These are phyloP conservation scores for Aureobasidium sp. DNA, from an alignment of 2,329 filamentous ascomycete genomes.

Conservation along the genomic window DNA sequence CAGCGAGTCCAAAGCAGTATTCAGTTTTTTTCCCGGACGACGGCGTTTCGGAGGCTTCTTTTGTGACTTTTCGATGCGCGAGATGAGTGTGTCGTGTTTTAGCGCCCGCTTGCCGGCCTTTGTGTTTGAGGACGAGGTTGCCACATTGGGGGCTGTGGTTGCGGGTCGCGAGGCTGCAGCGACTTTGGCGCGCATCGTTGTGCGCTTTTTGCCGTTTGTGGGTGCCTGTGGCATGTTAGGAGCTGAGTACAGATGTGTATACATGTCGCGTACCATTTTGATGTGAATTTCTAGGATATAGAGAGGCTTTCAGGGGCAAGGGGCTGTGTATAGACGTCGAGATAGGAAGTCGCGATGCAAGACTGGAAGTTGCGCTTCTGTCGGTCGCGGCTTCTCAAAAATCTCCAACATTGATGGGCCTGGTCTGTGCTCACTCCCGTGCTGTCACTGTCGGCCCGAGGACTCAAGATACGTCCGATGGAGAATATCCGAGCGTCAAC, in stretches of 20 bases:
- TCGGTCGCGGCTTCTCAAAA: constrained; percentile 1
- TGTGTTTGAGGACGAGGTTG: constrained; percentile 48
- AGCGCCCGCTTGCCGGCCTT: constrained; percentile 81
- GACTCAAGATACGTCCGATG: not conserved
- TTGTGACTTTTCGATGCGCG: constrained; percentile 59
- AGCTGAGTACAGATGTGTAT: not conserved
- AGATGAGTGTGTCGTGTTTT: constrained; percentile 73
- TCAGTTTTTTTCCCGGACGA: constrained; percentile 68
- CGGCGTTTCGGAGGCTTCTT: constrained; percentile 46
- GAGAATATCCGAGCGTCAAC: not conserved
- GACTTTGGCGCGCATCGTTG: constrained; percentile 52
- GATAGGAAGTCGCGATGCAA: not conserved
- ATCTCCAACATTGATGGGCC: constrained; percentile 8
- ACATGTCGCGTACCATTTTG: not conserved
- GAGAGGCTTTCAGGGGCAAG: not conserved
- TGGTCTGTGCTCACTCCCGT: not conserved
- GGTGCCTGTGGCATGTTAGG: not conserved
- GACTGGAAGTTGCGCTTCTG: not conserved
- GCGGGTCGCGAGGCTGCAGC: constrained; percentile 41
- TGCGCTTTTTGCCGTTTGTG: constrained; percentile 45
- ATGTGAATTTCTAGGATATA: not conserved
- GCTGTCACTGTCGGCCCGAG: not conserved
- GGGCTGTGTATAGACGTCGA: not conserved
- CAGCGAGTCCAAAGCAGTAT: constrained; percentile 65
- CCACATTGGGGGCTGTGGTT: constrained; percentile 36